These are phyloP conservation scores for Colletotrichum phormii DNA, from an alignment of 2,329 filamentous ascomycete species.

Conservation along the genomic window DNA sequence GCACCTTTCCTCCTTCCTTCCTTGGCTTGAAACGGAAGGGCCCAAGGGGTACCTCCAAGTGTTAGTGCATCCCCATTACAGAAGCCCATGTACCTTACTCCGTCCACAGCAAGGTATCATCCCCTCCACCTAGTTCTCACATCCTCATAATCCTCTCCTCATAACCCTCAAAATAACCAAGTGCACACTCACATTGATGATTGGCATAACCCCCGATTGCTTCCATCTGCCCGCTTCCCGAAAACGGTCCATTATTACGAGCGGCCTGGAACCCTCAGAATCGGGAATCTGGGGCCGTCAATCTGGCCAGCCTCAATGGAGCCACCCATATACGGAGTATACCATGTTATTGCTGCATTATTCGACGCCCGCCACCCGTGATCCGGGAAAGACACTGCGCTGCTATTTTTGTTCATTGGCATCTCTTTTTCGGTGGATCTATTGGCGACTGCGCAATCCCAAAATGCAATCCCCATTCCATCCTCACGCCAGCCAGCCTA, in stretches of 20 bases:
- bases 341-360: not conserved
- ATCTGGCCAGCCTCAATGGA: constrained; percentile 13
- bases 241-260: constrained; percentile 29
- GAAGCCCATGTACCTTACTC: not conserved
- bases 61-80: not conserved
- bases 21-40: constrained; percentile 3
- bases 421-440: not conserved
- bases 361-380: constrained; percentile 1
- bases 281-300: constrained; percentile 15
- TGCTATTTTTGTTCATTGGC: constrained; percentile 14
- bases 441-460: not conserved
- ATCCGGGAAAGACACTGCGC: not conserved
- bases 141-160: not conserved
- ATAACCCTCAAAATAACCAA: not conserved
- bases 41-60: not conserved
- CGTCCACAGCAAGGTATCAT: no score
- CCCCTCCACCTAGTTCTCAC: not conserved
- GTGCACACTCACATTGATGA: not conserved
- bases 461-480: constrained; percentile 1
- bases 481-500: not conserved
- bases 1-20: constrained; percentile 1
- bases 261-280: constrained; percentile 25
- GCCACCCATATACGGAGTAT: not conserved
- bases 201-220: not conserved
- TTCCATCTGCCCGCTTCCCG: not conserved